Conservation (phyloP, 106 monocot genomes). For the Apostasia ramifera region DNA sequence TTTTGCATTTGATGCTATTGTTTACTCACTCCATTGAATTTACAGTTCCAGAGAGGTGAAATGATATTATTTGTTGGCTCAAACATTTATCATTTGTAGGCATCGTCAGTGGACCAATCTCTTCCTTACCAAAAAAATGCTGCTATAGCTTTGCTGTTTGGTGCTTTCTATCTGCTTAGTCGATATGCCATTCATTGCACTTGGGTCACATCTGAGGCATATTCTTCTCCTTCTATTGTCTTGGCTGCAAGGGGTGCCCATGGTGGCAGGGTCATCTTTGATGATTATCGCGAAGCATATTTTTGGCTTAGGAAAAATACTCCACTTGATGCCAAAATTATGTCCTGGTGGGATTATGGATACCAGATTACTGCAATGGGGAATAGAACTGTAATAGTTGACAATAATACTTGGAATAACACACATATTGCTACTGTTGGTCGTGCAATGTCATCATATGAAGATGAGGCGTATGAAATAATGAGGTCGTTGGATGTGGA, state of each 20-base stretch:
- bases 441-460: slow-evolving; percentile 75
- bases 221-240: slow-evolving; percentile 81
- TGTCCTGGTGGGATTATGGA: slow-evolving; percentile 91
- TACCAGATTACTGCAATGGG: slow-evolving; percentile 88
- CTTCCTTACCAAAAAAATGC: slow-evolving; percentile 61
- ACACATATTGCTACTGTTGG: slow-evolving; percentile 84
- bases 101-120: slow-evolving; percentile 44
- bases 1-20: too few species aligned
- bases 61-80: slow-evolving; percentile 1
- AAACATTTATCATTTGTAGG: slow-evolving; percentile 21
- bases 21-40: too few species aligned
- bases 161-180: slow-evolving; percentile 61
- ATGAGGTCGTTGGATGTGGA: slow-evolving; percentile 69
- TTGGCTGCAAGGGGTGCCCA: slow-evolving; percentile 59
- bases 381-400: slow-evolving; percentile 81
- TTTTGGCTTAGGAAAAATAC: slow-evolving; percentile 86
- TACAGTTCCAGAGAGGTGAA: background rate
- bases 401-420: slow-evolving; percentile 87
- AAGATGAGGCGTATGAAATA: slow-evolving; percentile 75
- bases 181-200: slow-evolving; percentile 80
- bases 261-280: slow-evolving; percentile 72
- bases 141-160: slow-evolving; percentile 49
- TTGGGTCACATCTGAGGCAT: slow-evolving; percentile 87
- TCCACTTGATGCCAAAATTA: slow-evolving; percentile 66
- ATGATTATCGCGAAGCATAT: slow-evolving; percentile 82